Conservation (phyloP, 306 rosid species). For the Astragalus membranaceus region DNA sequence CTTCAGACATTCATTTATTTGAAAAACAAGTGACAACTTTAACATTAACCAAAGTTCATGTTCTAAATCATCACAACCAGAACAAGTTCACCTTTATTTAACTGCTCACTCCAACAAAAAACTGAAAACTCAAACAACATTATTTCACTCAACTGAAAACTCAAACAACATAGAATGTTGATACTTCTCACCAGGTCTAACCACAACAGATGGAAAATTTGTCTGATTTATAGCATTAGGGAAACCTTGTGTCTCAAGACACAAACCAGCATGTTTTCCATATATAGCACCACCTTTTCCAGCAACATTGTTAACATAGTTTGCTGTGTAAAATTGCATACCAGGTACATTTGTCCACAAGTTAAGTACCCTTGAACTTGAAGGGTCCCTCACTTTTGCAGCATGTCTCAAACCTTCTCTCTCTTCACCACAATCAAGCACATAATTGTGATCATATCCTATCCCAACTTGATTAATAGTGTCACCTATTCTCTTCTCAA, state of each 20-base stretch:
- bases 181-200: slow-evolving; percentile 75
- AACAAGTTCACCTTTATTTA: slow-evolving; percentile 16
- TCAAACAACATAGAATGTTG: slow-evolving; percentile 77
- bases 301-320: slow-evolving; percentile 55
- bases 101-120: neutral
- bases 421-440: slow-evolving; percentile 70
- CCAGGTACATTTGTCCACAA: slow-evolving; percentile 85
- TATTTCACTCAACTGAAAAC: slow-evolving; percentile 61
- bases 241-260: slow-evolving; percentile 94
- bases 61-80: neutral
- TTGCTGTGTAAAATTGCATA: slow-evolving; percentile 89
- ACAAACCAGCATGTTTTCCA: slow-evolving; percentile 76
- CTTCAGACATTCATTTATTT: neutral
- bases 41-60: slow-evolving; percentile 1
- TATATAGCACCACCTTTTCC: slow-evolving; percentile 78
- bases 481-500: slow-evolving; percentile 62
- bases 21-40: slow-evolving; percentile 7
- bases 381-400: slow-evolving; percentile 78
- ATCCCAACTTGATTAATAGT: slow-evolving; percentile 62
- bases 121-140: slow-evolving; percentile 62
- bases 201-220: slow-evolving; percentile 70
- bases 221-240: slow-evolving; percentile 77
- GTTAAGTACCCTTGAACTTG: slow-evolving; percentile 74
- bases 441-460: slow-evolving; percentile 87
- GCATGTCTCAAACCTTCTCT: slow-evolving; percentile 65